A percentile compares a stretch with the other conserved stretches of the same genome.
Evolutionary conservation across 768 basidiomycete species (phyloP).

Genomic region (Butyriboletus loyo): DNA sequence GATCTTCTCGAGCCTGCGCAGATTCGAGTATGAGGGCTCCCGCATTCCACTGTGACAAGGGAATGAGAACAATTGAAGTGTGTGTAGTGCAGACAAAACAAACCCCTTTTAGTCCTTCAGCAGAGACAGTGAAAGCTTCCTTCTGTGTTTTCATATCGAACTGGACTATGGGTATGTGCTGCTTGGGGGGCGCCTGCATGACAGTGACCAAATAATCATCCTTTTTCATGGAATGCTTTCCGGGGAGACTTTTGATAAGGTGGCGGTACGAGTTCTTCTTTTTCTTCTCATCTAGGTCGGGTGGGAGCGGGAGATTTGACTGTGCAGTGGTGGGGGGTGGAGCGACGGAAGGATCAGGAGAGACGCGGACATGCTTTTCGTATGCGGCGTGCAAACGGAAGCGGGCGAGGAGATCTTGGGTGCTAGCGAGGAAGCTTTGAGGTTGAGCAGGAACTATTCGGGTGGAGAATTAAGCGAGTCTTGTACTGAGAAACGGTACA

Average conservation of each 20-base stretch:
- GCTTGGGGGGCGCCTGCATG: slow-evolving; percentile 70
- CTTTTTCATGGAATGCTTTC: slow-evolving; percentile 80
- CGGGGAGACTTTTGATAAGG: slow-evolving; percentile 72
- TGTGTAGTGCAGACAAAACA: slow-evolving; percentile 28
- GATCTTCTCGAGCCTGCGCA: slow-evolving; percentile 72
- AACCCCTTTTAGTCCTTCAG: slow-evolving; percentile 73
- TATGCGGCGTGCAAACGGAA: slow-evolving; percentile 73
- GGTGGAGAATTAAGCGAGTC: slow-evolving; percentile 15
- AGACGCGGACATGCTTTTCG: slow-evolving; percentile 74
- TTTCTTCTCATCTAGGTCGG: slow-evolving; percentile 58
- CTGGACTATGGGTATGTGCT: slow-evolving; percentile 55
- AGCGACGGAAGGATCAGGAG: slow-evolving; percentile 23
- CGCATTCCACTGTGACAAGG: slow-evolving; percentile 58
- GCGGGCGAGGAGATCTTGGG: slow-evolving; percentile 73
- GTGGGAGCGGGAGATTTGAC: slow-evolving; percentile 46
- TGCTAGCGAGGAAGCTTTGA: slow-evolving; percentile 56
- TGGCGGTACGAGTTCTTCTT: slow-evolving; percentile 76
- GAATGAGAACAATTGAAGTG: slow-evolving; percentile 9
- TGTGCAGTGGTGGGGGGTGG: slow-evolving; percentile 30
- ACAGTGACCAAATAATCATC: slow-evolving; percentile 66
- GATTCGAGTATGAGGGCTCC: slow-evolving; percentile 60
- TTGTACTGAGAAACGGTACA: slow-evolving; percentile 8
- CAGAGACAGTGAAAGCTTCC: slow-evolving; percentile 70
- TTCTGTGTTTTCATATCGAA: slow-evolving; percentile 67
- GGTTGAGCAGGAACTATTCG: slow-evolving; percentile 32